Evolutionary conservation across 192 early-diverging fungal species (phyloP).

Genomic region (Coemansia sp.): DNA sequence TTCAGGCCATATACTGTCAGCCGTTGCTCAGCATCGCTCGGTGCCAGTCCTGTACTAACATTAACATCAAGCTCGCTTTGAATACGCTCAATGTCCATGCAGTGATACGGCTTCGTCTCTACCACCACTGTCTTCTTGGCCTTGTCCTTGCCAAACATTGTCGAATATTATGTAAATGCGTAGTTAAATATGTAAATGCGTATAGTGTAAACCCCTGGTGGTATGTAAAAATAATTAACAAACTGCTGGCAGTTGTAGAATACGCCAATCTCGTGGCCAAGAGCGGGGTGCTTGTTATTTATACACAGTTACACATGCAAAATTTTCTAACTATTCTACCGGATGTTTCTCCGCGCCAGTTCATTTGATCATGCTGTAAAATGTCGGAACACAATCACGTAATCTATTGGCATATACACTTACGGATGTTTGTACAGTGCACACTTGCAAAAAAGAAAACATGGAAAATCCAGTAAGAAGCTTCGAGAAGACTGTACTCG

Average conservation of each 20-base stretch:
- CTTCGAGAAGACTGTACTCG: not conserved
- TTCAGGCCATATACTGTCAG: constrained; percentile 55
- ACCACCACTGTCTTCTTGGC: constrained; percentile 9
- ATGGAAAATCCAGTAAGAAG: constrained; percentile 5
- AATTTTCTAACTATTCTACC: not conserved
- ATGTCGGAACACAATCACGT: constrained; percentile 4
- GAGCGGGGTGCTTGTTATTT: not conserved
- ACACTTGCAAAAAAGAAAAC: not conserved
- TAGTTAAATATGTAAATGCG: not conserved
- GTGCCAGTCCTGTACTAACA: constrained; percentile 43
- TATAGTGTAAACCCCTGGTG: not conserved
- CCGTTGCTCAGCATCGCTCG: constrained; percentile 48
- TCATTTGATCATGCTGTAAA: not conserved
- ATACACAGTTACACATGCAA: not conserved
- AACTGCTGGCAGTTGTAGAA: not conserved
- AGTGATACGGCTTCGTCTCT: constrained; percentile 43
- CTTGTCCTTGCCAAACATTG: constrained; percentile 14
- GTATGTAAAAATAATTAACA: constrained; percentile 5
- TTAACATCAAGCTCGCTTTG: constrained; percentile 29
- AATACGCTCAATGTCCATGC: constrained; percentile 28
- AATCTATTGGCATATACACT: not conserved
- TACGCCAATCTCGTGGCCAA: not conserved
- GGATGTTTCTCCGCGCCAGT: constrained; percentile 5
- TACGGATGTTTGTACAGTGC: not conserved
- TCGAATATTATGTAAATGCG: not conserved